Base-by-base conservation (phyloP, 2,329 filamentous ascomycete species). In the Colletotrichum karsti region DNA sequence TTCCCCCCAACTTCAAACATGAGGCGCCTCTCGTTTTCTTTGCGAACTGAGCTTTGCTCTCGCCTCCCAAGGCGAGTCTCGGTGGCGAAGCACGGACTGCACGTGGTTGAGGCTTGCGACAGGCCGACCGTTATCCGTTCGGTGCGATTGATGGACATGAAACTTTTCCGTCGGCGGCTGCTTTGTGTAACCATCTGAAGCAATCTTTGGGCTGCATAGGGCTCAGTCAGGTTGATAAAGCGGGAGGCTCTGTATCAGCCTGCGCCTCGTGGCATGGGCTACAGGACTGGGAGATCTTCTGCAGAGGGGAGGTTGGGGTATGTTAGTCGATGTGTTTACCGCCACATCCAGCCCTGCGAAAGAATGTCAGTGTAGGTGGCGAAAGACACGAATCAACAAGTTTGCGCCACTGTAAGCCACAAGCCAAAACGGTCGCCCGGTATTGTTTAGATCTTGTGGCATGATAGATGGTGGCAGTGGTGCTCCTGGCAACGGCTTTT, bases 21-120 rank as follows among this genome's bases (percentile, higher is more conserved):
- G 64, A 67, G 64, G 64, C 64, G 64, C 22, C 35, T 39, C 20
- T 46, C 33, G 20, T 50, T 26, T 51, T 1, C 57, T 26, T 8
- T 30, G 22, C 44, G 15, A 44, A n/a, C n/a, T 2, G 33, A n/a
- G n/a, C 12, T 33, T 51, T 22, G 22, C 44, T 15, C 37, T 48
- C 57, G 15, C 15, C 10, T n/a, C 35, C n/a, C 24, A n/a, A 62
- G 18, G n/a, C 20, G 26, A 59, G 22, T 24, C 65, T 30, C 35
- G 30, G n/a, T 35, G 53, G 37, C 24, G 22, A 48, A 18, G 60
- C 64, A 67, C 64, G 53, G 64, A 63, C 59, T 64, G 60, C 28
- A 67, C 64, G 51, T 67, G 64, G 63, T 20, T 4, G 59, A 46
- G 35, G 51, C 51, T 67, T 63, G 20, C 22, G 28, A 46, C 48